Conservation (phyloP, 192 early-diverging fungal genomes). For the Entomortierella chlamydospora region DNA sequence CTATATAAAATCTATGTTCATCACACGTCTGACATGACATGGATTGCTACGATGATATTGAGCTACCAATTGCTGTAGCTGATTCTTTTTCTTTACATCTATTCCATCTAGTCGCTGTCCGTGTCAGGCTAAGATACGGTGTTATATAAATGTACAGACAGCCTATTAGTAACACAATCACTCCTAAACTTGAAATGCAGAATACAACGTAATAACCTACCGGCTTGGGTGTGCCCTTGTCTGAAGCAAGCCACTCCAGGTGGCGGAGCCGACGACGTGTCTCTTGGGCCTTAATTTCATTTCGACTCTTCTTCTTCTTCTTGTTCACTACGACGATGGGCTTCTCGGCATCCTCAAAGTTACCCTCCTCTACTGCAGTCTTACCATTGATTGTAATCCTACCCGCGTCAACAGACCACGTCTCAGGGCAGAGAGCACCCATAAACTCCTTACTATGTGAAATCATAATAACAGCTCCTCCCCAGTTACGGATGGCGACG, state of each 20-base stretch:
- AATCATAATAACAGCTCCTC: constrained; percentile 85
- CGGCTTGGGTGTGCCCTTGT: constrained; percentile 43
- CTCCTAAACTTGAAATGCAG: too few relatives aligned
- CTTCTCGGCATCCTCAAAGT: constrained; percentile 57
- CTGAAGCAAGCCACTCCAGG: constrained; percentile 60
- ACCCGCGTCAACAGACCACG: constrained; percentile 75
- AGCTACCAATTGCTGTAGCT: background rate
- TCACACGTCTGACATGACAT: too few relatives aligned
- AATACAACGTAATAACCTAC: constrained; percentile 5
- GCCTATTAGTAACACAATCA: too few relatives aligned
- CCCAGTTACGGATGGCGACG: constrained; percentile 77
- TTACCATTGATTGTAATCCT: constrained; percentile 56
- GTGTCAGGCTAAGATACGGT: constrained; percentile 31
- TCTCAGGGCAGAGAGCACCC: constrained; percentile 73
- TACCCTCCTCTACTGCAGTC: constrained; percentile 58
- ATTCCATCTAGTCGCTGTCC: constrained; percentile 26
- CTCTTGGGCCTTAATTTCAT: constrained; percentile 63
- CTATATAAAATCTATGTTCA: too few relatives aligned
- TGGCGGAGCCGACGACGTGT: constrained; percentile 61
- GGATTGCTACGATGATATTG: too few relatives aligned
- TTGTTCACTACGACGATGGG: constrained; percentile 62
- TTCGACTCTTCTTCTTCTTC: constrained; percentile 68
- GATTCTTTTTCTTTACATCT: background rate
- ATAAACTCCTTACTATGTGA: constrained; percentile 85
- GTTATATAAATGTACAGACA: too few relatives aligned